Evolutionary conservation across 129 eudicot genomes (phyloP), one percentile per base, ranked within the genome.

Genomic region (carrot (Daucus carota)): DNA sequence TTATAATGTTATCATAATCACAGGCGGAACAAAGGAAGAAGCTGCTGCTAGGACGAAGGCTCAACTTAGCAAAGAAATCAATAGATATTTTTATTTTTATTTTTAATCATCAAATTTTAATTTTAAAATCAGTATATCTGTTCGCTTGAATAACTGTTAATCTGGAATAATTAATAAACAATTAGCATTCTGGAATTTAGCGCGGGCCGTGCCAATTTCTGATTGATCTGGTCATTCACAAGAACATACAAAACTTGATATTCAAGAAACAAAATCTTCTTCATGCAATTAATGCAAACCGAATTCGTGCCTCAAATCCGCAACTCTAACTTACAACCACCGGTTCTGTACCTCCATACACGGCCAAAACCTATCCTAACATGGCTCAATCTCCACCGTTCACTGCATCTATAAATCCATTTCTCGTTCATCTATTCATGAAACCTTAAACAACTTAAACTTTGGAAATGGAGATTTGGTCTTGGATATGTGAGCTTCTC

Each of bases 401-500:
- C 84, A 24, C 79, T 80, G 57, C 18, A 75, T 76, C 87, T 85
- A 82, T 87, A 83, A 57, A 82, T 43, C 45, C 14, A 54, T 0
- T 17, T 42, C 15, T 41, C 22, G 4, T 41, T 24, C 8, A 18
- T 41, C 68, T n/a, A 5, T 26, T 28, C 69, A 12, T 43, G 5
- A 72, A 26, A 72, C 4, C 75, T 29, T 28, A 13, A 77, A 18
- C 29, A 44, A 24, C 31, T 13, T 32, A 4, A 28, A 75, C 22
- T 6, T 62, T 42, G 32, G 65, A 73, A 34, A 93, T 94, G 98
- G 97, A 94, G 82, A 44, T 87, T 43, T 94, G 98, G 98, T 73
- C 93, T 62, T 94, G 98, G 98, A 91, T 94, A 26, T 91, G 82
- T 43, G 96, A 91, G 22, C 84, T 94, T 62, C 89, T 96, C 28